Percentiles rank a stretch among this genome's conserved stretches.
Evolutionary conservation across 805 yeast genomes (phyloP).

Genomic region (Saccharomycopsis sp.): DNA sequence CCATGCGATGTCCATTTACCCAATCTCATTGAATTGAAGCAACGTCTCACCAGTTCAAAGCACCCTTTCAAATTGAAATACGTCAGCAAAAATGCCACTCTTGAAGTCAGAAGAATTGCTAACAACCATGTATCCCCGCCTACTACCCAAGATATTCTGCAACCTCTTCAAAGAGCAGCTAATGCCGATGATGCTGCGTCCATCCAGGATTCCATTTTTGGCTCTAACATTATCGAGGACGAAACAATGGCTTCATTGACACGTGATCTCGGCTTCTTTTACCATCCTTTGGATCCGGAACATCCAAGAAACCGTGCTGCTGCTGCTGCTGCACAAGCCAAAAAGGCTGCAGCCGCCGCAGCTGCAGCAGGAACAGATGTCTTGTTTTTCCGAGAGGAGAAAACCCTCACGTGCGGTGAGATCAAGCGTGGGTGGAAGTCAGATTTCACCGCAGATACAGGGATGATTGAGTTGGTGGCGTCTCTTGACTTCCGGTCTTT

Average conservation of each 20-base stretch:
- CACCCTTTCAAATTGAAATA: slow-evolving; percentile 4
- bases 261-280: not conserved
- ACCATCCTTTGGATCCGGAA: slow-evolving; percentile 12
- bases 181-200: not conserved
- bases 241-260: not conserved
- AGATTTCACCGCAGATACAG: slow-evolving; percentile 3
- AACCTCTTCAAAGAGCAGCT: no score
- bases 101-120: slow-evolving; percentile 2
- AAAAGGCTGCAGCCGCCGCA: not conserved
- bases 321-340: not conserved
- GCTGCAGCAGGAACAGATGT: not conserved
- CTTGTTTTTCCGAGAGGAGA: slow-evolving; percentile 6
- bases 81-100: slow-evolving; percentile 6
- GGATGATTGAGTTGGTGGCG: slow-evolving; percentile 3
- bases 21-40: slow-evolving; percentile 2
- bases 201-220: slow-evolving; percentile 3
- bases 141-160: not conserved
- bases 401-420: slow-evolving; percentile 5
- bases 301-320: slow-evolving; percentile 4
- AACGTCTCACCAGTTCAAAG: slow-evolving; percentile 3
- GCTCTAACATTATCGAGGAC: not conserved
- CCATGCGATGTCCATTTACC: slow-evolving; percentile 7
- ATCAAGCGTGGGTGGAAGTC: slow-evolving; percentile 12
- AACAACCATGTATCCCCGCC: not conserved
- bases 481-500: not conserved